phyloP scores from a whole-genome alignment of 495 filamentous ascomycete genomes.

The Penicillium flavigenum region DNA sequence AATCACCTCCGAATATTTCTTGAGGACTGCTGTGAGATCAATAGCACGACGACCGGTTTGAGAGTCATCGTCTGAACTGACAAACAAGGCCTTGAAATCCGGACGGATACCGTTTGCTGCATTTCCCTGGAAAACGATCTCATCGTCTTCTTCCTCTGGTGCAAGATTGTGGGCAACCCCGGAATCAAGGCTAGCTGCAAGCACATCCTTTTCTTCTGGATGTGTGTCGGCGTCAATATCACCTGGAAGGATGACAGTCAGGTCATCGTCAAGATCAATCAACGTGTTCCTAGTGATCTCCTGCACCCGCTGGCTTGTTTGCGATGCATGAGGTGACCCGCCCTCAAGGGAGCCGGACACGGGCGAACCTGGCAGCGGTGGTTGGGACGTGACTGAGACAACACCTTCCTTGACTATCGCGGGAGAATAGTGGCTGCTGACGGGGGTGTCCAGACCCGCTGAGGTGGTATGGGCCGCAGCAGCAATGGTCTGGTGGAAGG shows the following conservation, averaged over 20 bases:
- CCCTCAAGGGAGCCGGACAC: neutral
- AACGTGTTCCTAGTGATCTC: neutral
- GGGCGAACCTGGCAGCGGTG: neutral
- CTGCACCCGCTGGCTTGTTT: neutral
- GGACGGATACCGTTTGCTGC: neutral
- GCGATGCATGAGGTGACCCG: neutral
- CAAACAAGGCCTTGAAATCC: neutral
- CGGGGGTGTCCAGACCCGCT: neutral
- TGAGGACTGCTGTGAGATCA: neutral
- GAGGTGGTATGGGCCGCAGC: neutral
- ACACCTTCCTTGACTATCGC: neutral
- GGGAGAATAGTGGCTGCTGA: neutral
- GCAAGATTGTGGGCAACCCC: neutral
- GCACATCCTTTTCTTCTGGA: neutral
- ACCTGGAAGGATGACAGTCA: neutral
- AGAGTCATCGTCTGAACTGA: neutral
- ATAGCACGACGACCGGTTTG: neutral
- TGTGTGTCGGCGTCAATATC: neutral
- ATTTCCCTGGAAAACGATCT: neutral
- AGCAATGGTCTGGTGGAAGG: neutral
- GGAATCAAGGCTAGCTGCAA: neutral
- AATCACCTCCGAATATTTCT: neutral
- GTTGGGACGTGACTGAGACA: neutral
- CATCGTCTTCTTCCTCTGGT: neutral
- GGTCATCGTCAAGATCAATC: neutral